phyloP scores from a whole-genome alignment of 1,284 basidiomycete species.

The Naganishia cerealis region DNA sequence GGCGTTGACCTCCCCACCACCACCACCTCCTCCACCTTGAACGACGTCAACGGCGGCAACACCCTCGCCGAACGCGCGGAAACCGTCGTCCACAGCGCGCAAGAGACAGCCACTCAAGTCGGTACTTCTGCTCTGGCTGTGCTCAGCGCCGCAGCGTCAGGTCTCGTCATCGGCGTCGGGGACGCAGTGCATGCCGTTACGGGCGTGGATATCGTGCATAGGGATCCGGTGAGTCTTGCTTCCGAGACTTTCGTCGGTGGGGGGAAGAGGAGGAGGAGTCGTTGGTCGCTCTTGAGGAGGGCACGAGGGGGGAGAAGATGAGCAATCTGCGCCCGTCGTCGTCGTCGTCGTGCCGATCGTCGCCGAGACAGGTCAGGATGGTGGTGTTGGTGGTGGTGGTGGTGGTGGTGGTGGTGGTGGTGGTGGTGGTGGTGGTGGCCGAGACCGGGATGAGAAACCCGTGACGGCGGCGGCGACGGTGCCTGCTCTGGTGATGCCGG shows the following conservation, averaged over 20 bases:
- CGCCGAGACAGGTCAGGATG: too few relatives aligned
- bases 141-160: constrained; percentile 37
- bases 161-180: constrained; percentile 35
- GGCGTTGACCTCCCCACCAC: constrained; percentile 1
- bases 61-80: constrained; percentile 15
- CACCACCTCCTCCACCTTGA: background rate
- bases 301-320: background rate
- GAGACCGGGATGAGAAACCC: background rate
- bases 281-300: constrained; percentile 13
- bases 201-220: constrained; percentile 47
- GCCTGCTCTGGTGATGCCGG: background rate
- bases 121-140: constrained; percentile 39
- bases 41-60: background rate
- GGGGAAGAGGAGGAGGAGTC: background rate
- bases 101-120: constrained; percentile 1
- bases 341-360: too few relatives aligned
- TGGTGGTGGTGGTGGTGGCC: background rate
- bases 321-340: too few relatives aligned
- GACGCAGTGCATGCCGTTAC: constrained; percentile 43
- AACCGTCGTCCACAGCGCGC: constrained; percentile 21
- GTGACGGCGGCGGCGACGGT: background rate
- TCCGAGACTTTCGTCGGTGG: background rate
- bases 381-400: too few relatives aligned
- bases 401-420: background rate
- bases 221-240: constrained; percentile 41